Evolutionary conservation across 169 alveolate species (phyloP), one percentile per base, ranked within the genome.

Genomic region (Eimeria brunetti): DNA sequence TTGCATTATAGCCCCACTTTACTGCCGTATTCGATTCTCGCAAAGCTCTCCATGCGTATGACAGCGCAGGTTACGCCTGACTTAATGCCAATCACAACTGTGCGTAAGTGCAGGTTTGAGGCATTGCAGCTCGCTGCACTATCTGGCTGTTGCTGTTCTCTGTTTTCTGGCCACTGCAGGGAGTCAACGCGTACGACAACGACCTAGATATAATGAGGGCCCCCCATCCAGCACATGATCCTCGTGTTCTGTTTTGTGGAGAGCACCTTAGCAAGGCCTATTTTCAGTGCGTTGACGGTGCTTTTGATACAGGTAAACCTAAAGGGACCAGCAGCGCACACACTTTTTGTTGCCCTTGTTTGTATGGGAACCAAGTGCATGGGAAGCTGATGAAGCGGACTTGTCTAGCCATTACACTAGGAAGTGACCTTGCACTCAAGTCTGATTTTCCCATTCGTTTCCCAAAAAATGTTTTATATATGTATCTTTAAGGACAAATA

Each of bases 241-340:
- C 96, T 44, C 96, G 96, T 7, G 96, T 93, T 8, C 88, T 93
- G 71, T 93, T 93, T 41, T 88, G 93, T 24, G 96, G 96, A 46
- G 96, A 93, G 94, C 90, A 93, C 30, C 88, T 93, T 81, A 93
- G 96, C 96, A 93, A 93, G 88, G 92, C 96, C 62, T 93, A 93
- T 91, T 81, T 84, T 85, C 96, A 93, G 89, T 93, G 96, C 67
- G 96, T 93, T 8, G 96, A 93, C 33, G 96, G 96, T 30, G 96
- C 96, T 44, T 93, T 67, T 78, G 96, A 93, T 56, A 93, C 96
- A 12, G 96, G 96, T 93, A 56, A 7, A 75, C 20, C 5, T 18
- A 20, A 24, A 27, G 44, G 41, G 27, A n/a, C 8, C 83, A 73
- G 83, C 83, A 20, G 56, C 83, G 12, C 12, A 30, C 78, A 8